These are phyloP conservation scores for Chamaecyparis obtusa DNA, from an alignment of 75 land plant genomes.

Conservation along the genomic window DNA sequence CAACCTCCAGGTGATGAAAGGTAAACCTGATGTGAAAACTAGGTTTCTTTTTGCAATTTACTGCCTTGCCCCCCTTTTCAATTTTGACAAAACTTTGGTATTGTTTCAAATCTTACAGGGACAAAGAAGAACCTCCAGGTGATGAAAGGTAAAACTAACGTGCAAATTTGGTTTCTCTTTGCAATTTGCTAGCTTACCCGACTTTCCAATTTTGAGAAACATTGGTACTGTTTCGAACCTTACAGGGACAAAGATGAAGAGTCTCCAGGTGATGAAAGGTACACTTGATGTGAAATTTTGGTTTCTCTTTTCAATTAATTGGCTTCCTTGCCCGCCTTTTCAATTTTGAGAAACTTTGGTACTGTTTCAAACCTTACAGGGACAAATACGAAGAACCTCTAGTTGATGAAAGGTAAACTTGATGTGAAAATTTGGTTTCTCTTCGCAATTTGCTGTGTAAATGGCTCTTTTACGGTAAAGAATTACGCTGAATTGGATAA, in stretches of 20 bases:
- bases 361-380: slow-evolving; percentile 20
- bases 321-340: slow-evolving; percentile 55
- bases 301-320: not conserved
- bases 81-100: too few species aligned
- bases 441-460: not conserved
- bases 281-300: not conserved
- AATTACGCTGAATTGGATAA: not conserved
- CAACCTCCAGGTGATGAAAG: not conserved
- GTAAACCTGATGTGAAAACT: not conserved
- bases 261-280: not conserved
- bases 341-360: slow-evolving; percentile 63
- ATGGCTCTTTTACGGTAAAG: not conserved
- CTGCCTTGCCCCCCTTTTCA: too few species aligned
- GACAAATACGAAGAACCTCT: slow-evolving; percentile 8
- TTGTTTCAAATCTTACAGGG: too few species aligned
- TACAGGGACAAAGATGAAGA: slow-evolving; percentile 9
- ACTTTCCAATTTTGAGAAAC: slow-evolving; percentile 57
- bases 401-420: not conserved
- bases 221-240: slow-evolving; percentile 47
- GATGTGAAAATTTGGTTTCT: not conserved
- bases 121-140: too few species aligned
- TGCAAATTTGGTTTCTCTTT: not conserved
- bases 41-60: not conserved
- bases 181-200: not conserved
- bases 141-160: too few species aligned